Evolutionary conservation across 2,329 filamentous ascomycete genomes (phyloP), one percentile per base, ranked within the genome.

Genomic region (Colletotrichum incanum): DNA sequence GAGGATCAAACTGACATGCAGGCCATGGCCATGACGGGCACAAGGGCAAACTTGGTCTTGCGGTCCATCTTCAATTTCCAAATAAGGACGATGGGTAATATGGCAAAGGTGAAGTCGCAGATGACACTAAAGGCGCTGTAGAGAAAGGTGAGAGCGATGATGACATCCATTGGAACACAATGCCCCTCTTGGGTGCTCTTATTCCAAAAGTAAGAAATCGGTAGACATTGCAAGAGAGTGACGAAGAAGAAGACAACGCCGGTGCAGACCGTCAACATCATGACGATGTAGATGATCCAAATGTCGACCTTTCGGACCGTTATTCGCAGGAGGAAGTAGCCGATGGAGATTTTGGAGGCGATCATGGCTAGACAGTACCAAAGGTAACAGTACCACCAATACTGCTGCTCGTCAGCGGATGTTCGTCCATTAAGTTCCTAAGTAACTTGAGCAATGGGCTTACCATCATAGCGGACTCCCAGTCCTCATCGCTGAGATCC

Each of bases 21-120:
- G 45, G 89, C 91, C 81, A 91, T 85, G 9, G 84, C 84, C 66
- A 92, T 80, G 56, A 92, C 84, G 12, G 83, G 82, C 14, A 86
- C 84, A 20, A 91, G 81, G 1, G 88, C 84, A 16, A 84, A 39
- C 76, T 91, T 91, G 3, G 85, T 87, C 73, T 82, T 84, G 9
- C 73, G 75, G 58, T 86, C 85, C 86, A 92, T 90, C 67, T 90
- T 85, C 45, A 91, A 77, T 37, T 85, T 84, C 81, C 84, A 87
- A 2, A 92, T 83, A 8, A 92, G 81, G 71, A 87, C 86, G 8
- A 88, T 83, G 1, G 88, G 88, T 5, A 90, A 76, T n/a, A 89
- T 77, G 7, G 86, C 87, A 67, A 89, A 83, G 0, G 84, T 85
- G 59, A 89, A 85, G 77, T 90, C 88, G 60, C 84, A 86, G 34